Percentiles rank a stretch among this genome's conserved stretches.
Conservation (phyloP, 2,329 filamentous ascomycete genomes). For the Aspergillus floridensis region DNA sequence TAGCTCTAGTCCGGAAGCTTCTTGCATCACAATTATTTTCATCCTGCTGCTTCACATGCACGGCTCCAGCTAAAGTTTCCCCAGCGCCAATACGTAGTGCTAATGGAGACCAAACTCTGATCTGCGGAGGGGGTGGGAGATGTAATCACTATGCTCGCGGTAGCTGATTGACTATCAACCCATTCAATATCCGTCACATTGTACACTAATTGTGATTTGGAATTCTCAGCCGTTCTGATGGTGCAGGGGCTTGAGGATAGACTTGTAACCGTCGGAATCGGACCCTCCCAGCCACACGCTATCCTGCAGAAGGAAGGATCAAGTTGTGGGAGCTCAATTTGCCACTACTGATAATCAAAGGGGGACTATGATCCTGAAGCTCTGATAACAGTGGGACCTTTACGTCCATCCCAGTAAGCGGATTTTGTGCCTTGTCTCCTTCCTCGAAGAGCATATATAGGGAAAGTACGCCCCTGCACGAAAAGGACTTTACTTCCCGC, state of each 20-base stretch:
- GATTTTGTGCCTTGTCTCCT: neutral
- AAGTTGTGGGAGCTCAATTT: neutral
- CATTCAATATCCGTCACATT: neutral
- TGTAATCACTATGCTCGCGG: neutral
- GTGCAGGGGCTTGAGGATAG: neutral
- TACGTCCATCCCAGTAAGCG: neutral
- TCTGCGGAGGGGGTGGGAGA: neutral
- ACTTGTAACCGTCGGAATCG: neutral
- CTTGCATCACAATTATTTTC: neutral
- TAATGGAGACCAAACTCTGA: constrained; percentile 2
- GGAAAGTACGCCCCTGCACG: neutral
- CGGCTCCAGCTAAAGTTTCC: neutral
- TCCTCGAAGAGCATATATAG: constrained; percentile 4
- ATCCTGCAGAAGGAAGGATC: constrained; percentile 1
- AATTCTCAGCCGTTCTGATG: constrained; percentile 7
- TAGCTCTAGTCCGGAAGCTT: neutral
- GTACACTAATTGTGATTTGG: constrained; percentile 3
- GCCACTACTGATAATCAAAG: neutral
- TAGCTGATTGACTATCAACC: neutral
- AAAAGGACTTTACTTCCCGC: neutral
- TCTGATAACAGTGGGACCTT: neutral
- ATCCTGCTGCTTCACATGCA: neutral
- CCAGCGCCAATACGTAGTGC: neutral
- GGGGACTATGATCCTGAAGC: neutral
- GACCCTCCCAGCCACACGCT: constrained; percentile 5